phyloP scores from a whole-genome alignment of 139 green algal species.

The Ulvella scutata region DNA sequence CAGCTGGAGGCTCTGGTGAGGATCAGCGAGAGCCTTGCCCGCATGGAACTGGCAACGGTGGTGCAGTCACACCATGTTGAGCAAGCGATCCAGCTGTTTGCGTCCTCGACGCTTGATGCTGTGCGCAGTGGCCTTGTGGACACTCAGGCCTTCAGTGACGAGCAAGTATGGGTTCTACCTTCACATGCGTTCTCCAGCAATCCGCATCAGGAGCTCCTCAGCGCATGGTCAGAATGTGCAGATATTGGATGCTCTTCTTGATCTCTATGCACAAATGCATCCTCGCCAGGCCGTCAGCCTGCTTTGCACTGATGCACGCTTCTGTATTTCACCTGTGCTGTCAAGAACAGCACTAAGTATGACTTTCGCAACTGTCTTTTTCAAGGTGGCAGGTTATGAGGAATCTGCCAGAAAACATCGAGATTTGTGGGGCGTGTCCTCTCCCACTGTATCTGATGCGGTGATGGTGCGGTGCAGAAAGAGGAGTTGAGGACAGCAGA shows the following conservation, averaged over 20 bases:
- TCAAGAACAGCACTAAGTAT: no score
- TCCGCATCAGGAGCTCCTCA: not conserved
- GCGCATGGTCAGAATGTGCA: not conserved
- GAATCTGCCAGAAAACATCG: no score
- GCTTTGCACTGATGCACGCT: not conserved
- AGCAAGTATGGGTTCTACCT: constrained; percentile 26
- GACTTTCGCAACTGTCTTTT: no score
- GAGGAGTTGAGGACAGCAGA: constrained; percentile 48
- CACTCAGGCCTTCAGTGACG: constrained; percentile 41
- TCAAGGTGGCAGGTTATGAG: no score
- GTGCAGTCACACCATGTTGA: constrained; percentile 60
- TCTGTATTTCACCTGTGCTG: no score
- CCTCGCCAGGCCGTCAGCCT: not conserved
- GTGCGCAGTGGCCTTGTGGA: constrained; percentile 46
- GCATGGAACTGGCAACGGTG: constrained; percentile 64
- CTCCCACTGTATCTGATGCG: no score
- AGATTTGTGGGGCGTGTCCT: no score
- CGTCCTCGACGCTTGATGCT: constrained; percentile 58
- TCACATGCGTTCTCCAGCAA: not conserved
- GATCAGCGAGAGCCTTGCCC: constrained; percentile 78
- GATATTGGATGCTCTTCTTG: not conserved
- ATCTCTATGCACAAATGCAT: not conserved
- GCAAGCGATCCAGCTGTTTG: constrained; percentile 74
- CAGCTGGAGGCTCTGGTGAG: constrained; percentile 95
- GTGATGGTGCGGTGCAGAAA: constrained; percentile 14